phyloP scores from a whole-genome alignment of 176 grass and related monocot genomes.

The Tillandsia fasciculata region DNA sequence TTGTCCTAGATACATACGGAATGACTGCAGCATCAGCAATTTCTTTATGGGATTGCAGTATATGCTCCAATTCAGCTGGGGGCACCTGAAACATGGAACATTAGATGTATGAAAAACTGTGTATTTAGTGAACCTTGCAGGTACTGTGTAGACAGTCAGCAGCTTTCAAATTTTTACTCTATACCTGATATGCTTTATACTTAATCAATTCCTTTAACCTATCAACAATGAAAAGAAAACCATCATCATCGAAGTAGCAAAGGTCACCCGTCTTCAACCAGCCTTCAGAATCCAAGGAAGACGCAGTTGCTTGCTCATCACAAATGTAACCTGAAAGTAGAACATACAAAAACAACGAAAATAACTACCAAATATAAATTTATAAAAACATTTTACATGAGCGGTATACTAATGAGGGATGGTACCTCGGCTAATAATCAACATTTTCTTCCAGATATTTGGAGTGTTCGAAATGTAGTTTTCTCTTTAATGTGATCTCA shows the following conservation, averaged over 20 bases:
- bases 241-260: conserved; percentile 61
- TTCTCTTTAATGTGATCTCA: no score
- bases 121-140: background rate
- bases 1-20: conserved; percentile 32
- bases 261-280: conserved; percentile 72
- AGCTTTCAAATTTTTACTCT: background rate
- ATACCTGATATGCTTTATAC: conserved; percentile 69
- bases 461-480: no score
- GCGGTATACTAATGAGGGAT: no score
- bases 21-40: conserved; percentile 54
- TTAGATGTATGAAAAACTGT: background rate
- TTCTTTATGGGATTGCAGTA: conserved; percentile 41
- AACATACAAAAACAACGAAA: background rate
- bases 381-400: no score
- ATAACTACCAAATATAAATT: background rate
- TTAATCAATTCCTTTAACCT: conserved; percentile 73
- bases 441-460: no score
- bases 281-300: conserved; percentile 38
- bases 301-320: conserved; percentile 35
- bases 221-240: conserved; percentile 57
- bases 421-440: no score
- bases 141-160: background rate
- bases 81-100: conserved; percentile 34
- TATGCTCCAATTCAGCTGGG: conserved; percentile 60
- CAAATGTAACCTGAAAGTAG: conserved; percentile 42